Evolutionary conservation across 1,139 yeast species (phyloP).

Genomic region (Hyphopichia khmerensis): DNA sequence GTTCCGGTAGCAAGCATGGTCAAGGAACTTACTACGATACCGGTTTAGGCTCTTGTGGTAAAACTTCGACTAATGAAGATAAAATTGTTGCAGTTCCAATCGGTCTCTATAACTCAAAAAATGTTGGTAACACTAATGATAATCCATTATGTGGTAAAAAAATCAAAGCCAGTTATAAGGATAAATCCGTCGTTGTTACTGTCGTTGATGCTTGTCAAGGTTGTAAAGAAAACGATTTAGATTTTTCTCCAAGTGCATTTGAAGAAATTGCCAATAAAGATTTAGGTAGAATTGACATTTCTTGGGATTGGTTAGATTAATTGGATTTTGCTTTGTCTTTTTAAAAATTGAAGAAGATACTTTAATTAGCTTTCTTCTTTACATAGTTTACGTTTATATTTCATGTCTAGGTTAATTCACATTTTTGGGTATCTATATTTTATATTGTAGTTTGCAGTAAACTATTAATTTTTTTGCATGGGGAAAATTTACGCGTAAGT

Average conservation of each 20-base stretch:
- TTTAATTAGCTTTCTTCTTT: too few species aligned
- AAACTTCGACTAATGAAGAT: slow-evolving; percentile 45
- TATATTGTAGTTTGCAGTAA: too few species aligned
- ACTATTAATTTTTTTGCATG: too few species aligned
- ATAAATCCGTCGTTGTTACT: slow-evolving; percentile 43
- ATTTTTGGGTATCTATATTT: too few species aligned
- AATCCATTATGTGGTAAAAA: slow-evolving; percentile 45
- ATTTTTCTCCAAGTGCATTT: slow-evolving; percentile 47
- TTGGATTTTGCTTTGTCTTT: too few species aligned
- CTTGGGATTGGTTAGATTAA: slow-evolving; percentile 35
- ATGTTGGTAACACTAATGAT: slow-evolving; percentile 39
- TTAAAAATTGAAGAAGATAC: too few species aligned
- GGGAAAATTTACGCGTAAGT: too few species aligned
- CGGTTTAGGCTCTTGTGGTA: slow-evolving; percentile 66
- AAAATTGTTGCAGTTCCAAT: slow-evolving; percentile 39
- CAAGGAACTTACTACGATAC: slow-evolving; percentile 60
- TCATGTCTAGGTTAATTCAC: background rate
- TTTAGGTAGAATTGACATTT: slow-evolving; percentile 43
- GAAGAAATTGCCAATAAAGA: slow-evolving; percentile 33
- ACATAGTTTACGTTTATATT: background rate
- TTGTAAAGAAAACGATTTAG: slow-evolving; percentile 38
- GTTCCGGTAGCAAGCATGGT: slow-evolving; percentile 31
- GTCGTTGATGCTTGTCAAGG: slow-evolving; percentile 46
- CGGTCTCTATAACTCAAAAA: slow-evolving; percentile 20
- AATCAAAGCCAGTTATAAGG: slow-evolving; percentile 37